Conservation (phyloP, 1,139 yeast genomes). For the Arxiozyma heterogenica region DNA sequence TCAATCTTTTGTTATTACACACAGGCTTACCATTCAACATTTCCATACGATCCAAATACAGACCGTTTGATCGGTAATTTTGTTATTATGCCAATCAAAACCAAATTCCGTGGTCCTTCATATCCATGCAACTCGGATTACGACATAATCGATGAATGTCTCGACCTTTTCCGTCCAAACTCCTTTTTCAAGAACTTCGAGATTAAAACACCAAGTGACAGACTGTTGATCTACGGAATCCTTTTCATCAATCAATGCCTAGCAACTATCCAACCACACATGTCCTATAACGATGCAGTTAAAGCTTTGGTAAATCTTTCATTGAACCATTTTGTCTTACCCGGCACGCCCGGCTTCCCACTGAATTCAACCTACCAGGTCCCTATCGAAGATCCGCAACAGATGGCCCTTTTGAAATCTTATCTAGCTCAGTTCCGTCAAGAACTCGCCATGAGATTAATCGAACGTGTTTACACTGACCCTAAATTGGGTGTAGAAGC, state of each 20-base stretch:
- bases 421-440: constrained; percentile 91
- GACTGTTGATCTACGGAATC: constrained; percentile 94
- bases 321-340: constrained; percentile 78
- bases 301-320: constrained; percentile 72
- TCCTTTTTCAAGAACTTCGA: constrained; percentile 95
- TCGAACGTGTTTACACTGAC: constrained; percentile 60
- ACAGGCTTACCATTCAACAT: constrained; percentile 86
- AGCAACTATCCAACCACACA: constrained; percentile 44
- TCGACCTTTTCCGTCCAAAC: constrained; percentile 90
- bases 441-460: constrained; percentile 74
- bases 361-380: constrained; percentile 66
- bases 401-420: constrained; percentile 66
- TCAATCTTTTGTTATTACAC: constrained; percentile 21
- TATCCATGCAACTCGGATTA: constrained; percentile 75
- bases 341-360: constrained; percentile 94
- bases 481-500: constrained; percentile 26
- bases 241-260: constrained; percentile 81
- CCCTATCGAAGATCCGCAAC: constrained; percentile 66
- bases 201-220: constrained; percentile 89
- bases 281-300: constrained; percentile 54
- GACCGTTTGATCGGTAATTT: constrained; percentile 52
- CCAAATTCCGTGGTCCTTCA: constrained; percentile 85
- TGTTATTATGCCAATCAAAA: constrained; percentile 71
- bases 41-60: constrained; percentile 53
- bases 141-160: constrained; percentile 83